A percentile compares a stretch with the other conserved stretches of the same genome.
phyloP scores from a whole-genome alignment of 2,329 filamentous ascomycete species.

The Penicillium carneum region DNA sequence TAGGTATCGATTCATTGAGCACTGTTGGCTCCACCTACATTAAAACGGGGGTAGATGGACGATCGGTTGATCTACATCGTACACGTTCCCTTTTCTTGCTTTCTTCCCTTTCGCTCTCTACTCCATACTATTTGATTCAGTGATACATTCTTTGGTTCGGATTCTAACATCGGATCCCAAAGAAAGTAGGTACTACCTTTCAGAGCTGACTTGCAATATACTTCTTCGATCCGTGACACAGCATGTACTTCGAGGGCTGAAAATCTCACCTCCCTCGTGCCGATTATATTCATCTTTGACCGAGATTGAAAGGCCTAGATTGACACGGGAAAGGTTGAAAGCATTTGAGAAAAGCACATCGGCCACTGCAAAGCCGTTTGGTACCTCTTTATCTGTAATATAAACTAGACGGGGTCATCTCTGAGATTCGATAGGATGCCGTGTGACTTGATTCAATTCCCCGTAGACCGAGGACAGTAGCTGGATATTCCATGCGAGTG shows the following conservation, averaged over 20 bases:
- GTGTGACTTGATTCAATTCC: constrained; percentile 28
- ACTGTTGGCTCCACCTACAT: constrained; percentile 15
- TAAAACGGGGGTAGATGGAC: constrained; percentile 4
- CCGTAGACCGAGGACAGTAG: constrained; percentile 5
- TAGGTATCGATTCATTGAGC: constrained; percentile 1
- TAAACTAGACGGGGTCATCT: not conserved
- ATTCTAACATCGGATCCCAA: constrained; percentile 22
- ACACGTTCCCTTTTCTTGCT: constrained; percentile 6
- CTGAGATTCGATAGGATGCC: not conserved
- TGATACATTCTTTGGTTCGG: constrained; percentile 19
- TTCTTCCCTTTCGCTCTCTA: not conserved
- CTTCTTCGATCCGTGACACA: constrained; percentile 10
- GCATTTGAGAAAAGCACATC: not conserved
- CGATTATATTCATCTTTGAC: not conserved
- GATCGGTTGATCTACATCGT: constrained; percentile 16
- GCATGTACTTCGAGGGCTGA: constrained; percentile 20
- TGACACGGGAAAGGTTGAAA: not conserved
- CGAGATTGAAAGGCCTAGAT: not conserved
- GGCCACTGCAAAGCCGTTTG: not conserved
- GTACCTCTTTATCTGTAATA: not conserved
- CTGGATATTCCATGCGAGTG: constrained; percentile 17
- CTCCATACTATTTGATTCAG: not conserved
- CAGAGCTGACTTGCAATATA: constrained; percentile 4
- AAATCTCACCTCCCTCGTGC: not conserved
- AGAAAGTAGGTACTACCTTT: not conserved